Conservation (phyloP, 83 land plant species). For the Diphasiastrum complanatum region DNA sequence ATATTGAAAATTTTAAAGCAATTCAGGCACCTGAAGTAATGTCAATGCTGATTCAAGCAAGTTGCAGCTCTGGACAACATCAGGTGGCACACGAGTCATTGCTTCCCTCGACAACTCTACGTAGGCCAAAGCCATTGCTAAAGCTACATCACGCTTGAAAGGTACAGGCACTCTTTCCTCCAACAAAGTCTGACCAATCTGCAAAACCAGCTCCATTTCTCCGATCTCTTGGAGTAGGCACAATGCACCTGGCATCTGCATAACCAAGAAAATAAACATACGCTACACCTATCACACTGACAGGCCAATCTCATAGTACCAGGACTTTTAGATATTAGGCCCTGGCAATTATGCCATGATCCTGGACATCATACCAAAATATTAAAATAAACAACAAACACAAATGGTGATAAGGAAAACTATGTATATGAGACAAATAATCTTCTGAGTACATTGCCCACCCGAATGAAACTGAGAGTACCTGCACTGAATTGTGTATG, state of each 20-base stretch:
- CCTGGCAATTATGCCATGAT: too few species aligned
- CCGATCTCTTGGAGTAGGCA: conserved; percentile 87
- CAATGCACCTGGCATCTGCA: conserved; percentile 82
- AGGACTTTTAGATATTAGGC: not conserved
- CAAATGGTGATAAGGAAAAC: too few species aligned
- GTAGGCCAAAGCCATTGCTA: conserved; percentile 84
- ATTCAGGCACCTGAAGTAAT: conserved; percentile 59
- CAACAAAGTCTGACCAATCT: conserved; percentile 59
- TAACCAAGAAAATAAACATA: not conserved
- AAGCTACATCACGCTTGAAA: conserved; percentile 73
- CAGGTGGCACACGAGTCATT: conserved; percentile 73
- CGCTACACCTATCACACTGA: not conserved
- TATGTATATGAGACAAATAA: too few species aligned
- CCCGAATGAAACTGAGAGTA: too few species aligned
- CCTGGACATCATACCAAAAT: too few species aligned
- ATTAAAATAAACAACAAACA: too few species aligned
- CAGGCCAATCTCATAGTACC: not conserved
- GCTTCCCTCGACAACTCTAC: conserved; percentile 92
- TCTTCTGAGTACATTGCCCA: too few species aligned
- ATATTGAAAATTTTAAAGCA: not conserved
- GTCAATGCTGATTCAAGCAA: conserved; percentile 74
- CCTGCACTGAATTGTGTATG: too few species aligned
- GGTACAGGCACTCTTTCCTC: conserved; percentile 59
- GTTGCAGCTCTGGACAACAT: conserved; percentile 66
- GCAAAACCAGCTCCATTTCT: conserved; percentile 60